Percentiles rank a stretch among this genome's conserved stretches.
Conservation (phyloP, 257 asterid species). For the Craterostigma plantagineum region DNA sequence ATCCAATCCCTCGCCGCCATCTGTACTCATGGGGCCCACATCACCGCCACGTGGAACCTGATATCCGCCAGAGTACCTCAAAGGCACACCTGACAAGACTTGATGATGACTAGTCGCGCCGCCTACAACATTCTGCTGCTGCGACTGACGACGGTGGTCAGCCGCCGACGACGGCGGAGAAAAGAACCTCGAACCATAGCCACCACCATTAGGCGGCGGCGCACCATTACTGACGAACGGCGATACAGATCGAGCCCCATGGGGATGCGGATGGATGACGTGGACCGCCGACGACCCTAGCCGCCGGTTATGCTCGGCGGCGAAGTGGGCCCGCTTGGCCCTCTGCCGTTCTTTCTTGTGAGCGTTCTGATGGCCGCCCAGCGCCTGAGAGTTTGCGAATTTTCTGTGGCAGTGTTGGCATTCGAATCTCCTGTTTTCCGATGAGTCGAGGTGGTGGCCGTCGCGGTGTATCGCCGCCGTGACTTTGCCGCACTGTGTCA, state of each 20-base stretch:
- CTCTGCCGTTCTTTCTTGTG: neutral
- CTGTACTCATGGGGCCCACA: too few relatives aligned
- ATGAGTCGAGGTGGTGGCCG: neutral
- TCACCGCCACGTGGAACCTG: too few relatives aligned
- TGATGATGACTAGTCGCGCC: too few relatives aligned
- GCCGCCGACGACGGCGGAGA: neutral
- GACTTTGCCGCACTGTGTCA: neutral
- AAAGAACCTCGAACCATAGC: neutral
- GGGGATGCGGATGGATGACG: neutral
- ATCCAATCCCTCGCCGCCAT: too few relatives aligned
- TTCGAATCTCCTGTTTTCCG: neutral
- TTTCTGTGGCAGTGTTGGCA: conserved; percentile 1
- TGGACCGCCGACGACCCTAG: neutral
- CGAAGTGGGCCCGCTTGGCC: neutral
- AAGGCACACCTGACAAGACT: too few relatives aligned
- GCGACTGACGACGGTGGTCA: neutral
- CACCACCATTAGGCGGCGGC: neutral
- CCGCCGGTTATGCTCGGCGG: neutral
- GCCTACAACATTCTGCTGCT: too few relatives aligned
- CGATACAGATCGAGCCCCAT: neutral
- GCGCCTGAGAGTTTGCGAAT: neutral
- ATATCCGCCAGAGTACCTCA: too few relatives aligned
- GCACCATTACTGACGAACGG: neutral
- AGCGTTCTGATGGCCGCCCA: neutral
- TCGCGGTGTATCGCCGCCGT: too few relatives aligned